Percentiles rank a stretch among this genome's conserved stretches.
Evolutionary conservation across 78 protist species (phyloP).

Genomic region (Dictyostelium capitatum): DNA sequence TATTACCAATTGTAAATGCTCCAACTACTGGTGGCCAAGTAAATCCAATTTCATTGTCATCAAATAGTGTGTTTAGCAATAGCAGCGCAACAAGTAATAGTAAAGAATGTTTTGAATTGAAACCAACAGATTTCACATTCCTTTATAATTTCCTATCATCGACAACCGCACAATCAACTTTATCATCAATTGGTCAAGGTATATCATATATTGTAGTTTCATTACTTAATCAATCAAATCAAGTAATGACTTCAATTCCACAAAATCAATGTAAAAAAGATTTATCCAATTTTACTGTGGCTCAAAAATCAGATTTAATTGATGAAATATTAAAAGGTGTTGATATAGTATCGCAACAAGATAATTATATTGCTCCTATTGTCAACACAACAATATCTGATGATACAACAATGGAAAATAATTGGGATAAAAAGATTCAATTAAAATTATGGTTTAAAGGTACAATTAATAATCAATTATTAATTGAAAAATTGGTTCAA

Average conservation of each 20-base stretch:
- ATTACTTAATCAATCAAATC: neutral
- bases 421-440: constrained; percentile 33
- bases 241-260: neutral
- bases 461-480: constrained; percentile 29
- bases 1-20: neutral
- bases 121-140: constrained; percentile 52
- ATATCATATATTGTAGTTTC: constrained; percentile 9
- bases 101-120: constrained; percentile 36
- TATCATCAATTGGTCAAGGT: constrained; percentile 68
- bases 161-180: constrained; percentile 39
- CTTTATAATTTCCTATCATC: constrained; percentile 60
- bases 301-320: neutral
- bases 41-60: neutral
- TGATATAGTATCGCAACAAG: constrained; percentile 16
- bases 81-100: neutral
- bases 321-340: constrained; percentile 24
- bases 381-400: neutral
- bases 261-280: neutral
- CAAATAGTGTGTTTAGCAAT: neutral
- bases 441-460: constrained; percentile 61
- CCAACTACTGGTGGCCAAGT: neutral
- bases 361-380: neutral
- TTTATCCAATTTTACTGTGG: neutral
- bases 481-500: constrained; percentile 42
- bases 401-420: neutral